Base-by-base conservation (phyloP, 1,284 basidiomycete species). In the Peniophora sp. region DNA sequence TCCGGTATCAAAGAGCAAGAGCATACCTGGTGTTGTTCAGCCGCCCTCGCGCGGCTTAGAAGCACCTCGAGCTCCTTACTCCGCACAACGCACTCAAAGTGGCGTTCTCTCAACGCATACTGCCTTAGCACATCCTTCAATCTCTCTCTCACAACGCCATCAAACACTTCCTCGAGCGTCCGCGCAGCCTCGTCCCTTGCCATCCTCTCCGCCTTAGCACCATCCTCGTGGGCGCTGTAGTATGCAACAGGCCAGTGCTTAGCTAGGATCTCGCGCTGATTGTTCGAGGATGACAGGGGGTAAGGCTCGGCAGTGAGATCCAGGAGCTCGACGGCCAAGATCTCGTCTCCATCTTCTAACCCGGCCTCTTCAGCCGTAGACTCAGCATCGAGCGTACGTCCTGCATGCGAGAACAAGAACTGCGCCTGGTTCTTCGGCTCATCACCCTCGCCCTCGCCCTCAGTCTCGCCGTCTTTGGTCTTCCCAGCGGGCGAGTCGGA, bases 11-110 rank as follows among this genome's bases (percentile, higher is more conserved):
- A 58, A 66, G 49, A 49, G 9, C 17, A 23, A 18, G 27, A 32
- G 12, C 27, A 12, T 32, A 89, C 71, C 59, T 89, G 85, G 61
- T 84, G 87, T 64, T 90, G 86, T 59, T 91, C 88, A 10, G 88
- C 85, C 18, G 86, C 84, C 64, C 88, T 80, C 44, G 88, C 89
- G 32, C 87, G 79, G 47, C 88, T 88, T 15, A 92, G 72, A 17
- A 92, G 67, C 6, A 92, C 85, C 62, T 92, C 89, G 20, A 92
- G 76, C 65, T 92, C 89, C 66, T 92, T 92, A 37, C 88, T 91
- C 43, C 88, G 83, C 52, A 92, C 83, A 18, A 92, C 85, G 57
- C 87, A 89, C 67, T 91, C 89, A 58, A 91, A 92, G 72, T 92
- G 88, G 61, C 81, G 82, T 68, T 92, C 88, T 54, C 88, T 83